phyloP scores from a whole-genome alignment of 192 early-diverging fungal species.

The Coemansia sp. region DNA sequence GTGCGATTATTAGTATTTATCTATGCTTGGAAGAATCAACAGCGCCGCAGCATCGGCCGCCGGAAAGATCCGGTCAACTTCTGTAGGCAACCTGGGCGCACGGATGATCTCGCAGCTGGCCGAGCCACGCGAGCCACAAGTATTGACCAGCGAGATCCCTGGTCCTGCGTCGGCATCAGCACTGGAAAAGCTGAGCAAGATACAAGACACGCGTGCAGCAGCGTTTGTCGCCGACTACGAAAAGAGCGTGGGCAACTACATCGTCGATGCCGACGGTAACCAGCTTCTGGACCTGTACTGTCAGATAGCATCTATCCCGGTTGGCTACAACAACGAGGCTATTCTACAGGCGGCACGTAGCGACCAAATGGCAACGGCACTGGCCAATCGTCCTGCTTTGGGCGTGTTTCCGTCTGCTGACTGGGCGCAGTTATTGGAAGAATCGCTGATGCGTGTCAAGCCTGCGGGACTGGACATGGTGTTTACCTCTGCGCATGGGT shows the following conservation, averaged over 20 bases:
- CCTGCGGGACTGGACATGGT: constrained; percentile 68
- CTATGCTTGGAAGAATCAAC: constrained; percentile 10
- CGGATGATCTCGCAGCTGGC: constrained; percentile 31
- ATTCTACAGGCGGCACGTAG: constrained; percentile 55
- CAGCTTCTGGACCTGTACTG: constrained; percentile 67
- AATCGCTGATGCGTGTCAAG: constrained; percentile 66
- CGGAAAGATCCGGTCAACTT: neutral
- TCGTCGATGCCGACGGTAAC: constrained; percentile 74
- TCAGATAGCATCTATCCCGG: constrained; percentile 72
- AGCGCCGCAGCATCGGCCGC: neutral
- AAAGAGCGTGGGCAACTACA: constrained; percentile 72
- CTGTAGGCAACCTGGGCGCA: neutral
- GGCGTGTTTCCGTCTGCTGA: constrained; percentile 65
- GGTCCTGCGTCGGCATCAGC: constrained; percentile 61
- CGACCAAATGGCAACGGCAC: constrained; percentile 61
- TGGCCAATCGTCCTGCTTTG: constrained; percentile 67
- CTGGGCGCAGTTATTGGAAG: constrained; percentile 61
- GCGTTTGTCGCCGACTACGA: constrained; percentile 64
- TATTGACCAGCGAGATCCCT: constrained; percentile 57
- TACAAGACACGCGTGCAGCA: constrained; percentile 69
- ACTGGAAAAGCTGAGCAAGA: constrained; percentile 51
- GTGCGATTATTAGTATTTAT: neutral
- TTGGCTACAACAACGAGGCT: constrained; percentile 71
- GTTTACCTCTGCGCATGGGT: constrained; percentile 72
- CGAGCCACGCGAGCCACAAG: constrained; percentile 61